A percentile compares a stretch with the other conserved stretches of the same genome.
Evolutionary conservation across 192 early-diverging fungal genomes (phyloP).

Genomic region (Gigaspora rosea): DNA sequence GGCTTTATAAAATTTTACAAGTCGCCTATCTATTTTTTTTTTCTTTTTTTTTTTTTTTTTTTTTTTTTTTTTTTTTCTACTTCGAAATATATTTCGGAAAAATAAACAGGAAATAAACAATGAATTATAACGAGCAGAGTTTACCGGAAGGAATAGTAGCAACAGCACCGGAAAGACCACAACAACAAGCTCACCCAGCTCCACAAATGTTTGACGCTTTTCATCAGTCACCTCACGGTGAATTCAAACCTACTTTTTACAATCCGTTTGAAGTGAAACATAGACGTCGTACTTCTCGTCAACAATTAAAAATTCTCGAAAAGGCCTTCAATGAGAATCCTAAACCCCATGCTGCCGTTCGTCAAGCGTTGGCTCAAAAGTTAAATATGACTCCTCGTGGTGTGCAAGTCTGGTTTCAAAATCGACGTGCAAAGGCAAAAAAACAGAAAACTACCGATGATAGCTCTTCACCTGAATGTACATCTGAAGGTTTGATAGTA

Average conservation of each 20-base stretch:
- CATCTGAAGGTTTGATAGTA: not conserved
- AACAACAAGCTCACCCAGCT: slow-evolving; percentile 28
- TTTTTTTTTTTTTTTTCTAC: not conserved
- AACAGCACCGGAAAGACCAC: not conserved
- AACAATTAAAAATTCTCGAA: slow-evolving; percentile 72
- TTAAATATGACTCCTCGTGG: slow-evolving; percentile 72
- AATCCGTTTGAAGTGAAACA: slow-evolving; percentile 80
- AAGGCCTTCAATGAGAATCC: slow-evolving; percentile 67
- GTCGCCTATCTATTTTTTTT: slow-evolving; percentile 1
- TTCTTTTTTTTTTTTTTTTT: no score
- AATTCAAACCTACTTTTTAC: slow-evolving; percentile 72
- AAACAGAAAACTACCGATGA: slow-evolving; percentile 11
- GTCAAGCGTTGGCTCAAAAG: slow-evolving; percentile 58
- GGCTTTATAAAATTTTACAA: not conserved
- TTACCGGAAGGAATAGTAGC: not conserved
- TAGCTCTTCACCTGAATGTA: not conserved
- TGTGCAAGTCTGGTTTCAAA: slow-evolving; percentile 87
- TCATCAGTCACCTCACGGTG: slow-evolving; percentile 42
- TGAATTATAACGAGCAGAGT: slow-evolving; percentile 20
- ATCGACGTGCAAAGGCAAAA: slow-evolving; percentile 69
- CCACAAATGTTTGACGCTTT: slow-evolving; percentile 35
- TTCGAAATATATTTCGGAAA: slow-evolving; percentile 2
- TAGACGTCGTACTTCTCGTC: slow-evolving; percentile 69
- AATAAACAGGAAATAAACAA: slow-evolving; percentile 1
- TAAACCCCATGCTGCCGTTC: slow-evolving; percentile 66